phyloP scores from a whole-genome alignment of 352 stramenopile species.

The Pythium brassicae region DNA sequence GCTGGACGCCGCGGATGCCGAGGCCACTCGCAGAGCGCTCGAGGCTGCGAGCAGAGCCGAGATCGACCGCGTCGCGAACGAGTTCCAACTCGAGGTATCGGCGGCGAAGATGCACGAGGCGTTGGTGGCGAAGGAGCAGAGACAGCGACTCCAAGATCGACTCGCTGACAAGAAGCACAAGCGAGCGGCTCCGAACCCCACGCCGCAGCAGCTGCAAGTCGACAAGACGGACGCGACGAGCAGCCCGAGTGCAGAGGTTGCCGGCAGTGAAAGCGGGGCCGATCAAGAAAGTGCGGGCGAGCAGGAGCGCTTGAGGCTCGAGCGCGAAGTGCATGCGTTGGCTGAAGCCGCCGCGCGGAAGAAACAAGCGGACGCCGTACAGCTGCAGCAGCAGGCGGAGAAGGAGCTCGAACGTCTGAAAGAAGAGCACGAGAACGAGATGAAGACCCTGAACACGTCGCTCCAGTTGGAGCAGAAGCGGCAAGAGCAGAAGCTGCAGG shows the following conservation, averaged over 20 bases:
- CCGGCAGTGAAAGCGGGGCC: background rate
- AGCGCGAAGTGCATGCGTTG: conserved; percentile 30
- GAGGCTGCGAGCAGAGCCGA: conserved; percentile 24
- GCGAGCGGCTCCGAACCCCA: conserved; percentile 23
- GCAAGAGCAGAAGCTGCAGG: conserved; percentile 64
- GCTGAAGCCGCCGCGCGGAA: conserved; percentile 15
- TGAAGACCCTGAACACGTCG: conserved; percentile 33
- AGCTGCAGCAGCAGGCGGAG: conserved; percentile 41
- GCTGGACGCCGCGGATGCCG: conserved; percentile 17
- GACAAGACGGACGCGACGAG: conserved; percentile 41
- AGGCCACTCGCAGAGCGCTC: conserved; percentile 24
- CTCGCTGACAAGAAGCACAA: conserved; percentile 29
- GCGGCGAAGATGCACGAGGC: conserved; percentile 5
- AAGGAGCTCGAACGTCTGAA: conserved; percentile 51
- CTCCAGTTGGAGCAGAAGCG: conserved; percentile 49
- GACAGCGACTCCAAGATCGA: conserved; percentile 20
- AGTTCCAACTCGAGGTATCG: conserved; percentile 14
- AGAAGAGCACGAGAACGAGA: conserved; percentile 55
- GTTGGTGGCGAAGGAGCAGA: conserved; percentile 9
- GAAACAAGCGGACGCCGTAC: conserved; percentile 33
- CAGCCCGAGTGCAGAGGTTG: background rate
- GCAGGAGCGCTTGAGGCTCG: conserved; percentile 31
- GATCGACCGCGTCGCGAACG: conserved; percentile 21
- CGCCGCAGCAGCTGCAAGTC: conserved; percentile 28
- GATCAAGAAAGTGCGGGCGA: conserved; percentile 22